A percentile compares a stretch with the other conserved stretches of the same genome.
Evolutionary conservation across 257 asterid species (phyloP).

Genomic region (Vinca minor): DNA sequence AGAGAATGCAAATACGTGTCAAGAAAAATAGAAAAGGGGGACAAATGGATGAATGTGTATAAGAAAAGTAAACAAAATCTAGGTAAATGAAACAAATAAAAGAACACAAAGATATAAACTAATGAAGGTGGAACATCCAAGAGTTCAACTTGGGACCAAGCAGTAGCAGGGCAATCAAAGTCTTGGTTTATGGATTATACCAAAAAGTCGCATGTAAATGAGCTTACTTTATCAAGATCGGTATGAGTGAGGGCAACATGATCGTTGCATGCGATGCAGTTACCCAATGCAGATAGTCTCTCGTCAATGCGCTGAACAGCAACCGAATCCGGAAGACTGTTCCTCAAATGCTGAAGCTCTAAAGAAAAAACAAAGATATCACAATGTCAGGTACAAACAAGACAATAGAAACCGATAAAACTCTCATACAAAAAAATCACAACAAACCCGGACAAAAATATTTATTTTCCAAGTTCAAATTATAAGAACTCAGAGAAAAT

Average conservation of each 20-base stretch:
- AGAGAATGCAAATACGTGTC: too few species aligned
- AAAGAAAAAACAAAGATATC: slow-evolving; percentile 9
- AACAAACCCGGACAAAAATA: not conserved
- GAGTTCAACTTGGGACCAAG: not conserved
- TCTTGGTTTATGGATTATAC: not conserved
- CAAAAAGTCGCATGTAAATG: not conserved
- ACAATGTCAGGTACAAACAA: slow-evolving; percentile 8
- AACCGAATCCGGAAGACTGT: slow-evolving; percentile 75
- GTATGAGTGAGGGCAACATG: slow-evolving; percentile 93
- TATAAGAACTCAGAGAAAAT: not conserved
- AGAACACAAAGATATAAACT: too few species aligned
- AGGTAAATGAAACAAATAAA: not conserved
- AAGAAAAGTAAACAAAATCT: not conserved
- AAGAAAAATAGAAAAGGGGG: not conserved
- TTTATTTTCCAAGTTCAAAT: not conserved
- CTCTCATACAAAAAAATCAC: not conserved
- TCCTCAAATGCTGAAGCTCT: slow-evolving; percentile 89
- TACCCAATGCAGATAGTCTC: slow-evolving; percentile 82
- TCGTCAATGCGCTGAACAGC: slow-evolving; percentile 92
- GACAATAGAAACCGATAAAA: not conserved
- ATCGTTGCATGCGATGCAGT: slow-evolving; percentile 88
- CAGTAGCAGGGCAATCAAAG: not conserved
- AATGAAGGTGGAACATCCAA: not conserved
- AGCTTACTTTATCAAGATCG: slow-evolving; percentile 66
- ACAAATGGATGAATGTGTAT: not conserved